Conservation (phyloP, 106 monocot species). For the Dendrobium nobile region DNA sequence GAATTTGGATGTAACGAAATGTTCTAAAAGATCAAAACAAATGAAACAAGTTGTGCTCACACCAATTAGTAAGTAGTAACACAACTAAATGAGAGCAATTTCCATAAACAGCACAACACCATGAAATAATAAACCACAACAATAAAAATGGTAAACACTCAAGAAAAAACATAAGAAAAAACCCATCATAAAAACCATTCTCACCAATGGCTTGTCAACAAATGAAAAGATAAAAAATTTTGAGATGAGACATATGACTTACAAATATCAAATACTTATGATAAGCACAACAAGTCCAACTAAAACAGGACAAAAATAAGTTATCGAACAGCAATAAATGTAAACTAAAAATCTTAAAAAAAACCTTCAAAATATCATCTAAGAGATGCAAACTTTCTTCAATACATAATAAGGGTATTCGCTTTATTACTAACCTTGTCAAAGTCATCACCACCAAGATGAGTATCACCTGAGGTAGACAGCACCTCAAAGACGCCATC, state of each 20-base stretch:
- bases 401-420: background rate
- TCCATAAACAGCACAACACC: background rate
- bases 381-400: background rate
- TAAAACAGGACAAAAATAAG: background rate
- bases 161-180: background rate
- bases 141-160: background rate
- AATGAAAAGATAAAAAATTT: too few relatives aligned
- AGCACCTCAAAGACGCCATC: constrained; percentile 93
- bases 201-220: too few relatives aligned
- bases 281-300: background rate
- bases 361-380: background rate
- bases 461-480: constrained; percentile 88
- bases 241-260: too few relatives aligned
- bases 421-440: constrained; percentile 52
- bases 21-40: background rate
- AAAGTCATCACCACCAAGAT: constrained; percentile 92
- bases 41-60: background rate
- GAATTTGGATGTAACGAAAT: background rate
- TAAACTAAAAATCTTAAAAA: background rate
- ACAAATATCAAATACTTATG: background rate
- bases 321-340: background rate
- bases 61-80: background rate
- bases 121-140: background rate
- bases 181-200: too few relatives aligned
- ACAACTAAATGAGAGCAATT: background rate